These are phyloP conservation scores for Chimonanthus salicifolius DNA, from an alignment of 164 flowering plant genomes.

Conservation along the genomic window DNA sequence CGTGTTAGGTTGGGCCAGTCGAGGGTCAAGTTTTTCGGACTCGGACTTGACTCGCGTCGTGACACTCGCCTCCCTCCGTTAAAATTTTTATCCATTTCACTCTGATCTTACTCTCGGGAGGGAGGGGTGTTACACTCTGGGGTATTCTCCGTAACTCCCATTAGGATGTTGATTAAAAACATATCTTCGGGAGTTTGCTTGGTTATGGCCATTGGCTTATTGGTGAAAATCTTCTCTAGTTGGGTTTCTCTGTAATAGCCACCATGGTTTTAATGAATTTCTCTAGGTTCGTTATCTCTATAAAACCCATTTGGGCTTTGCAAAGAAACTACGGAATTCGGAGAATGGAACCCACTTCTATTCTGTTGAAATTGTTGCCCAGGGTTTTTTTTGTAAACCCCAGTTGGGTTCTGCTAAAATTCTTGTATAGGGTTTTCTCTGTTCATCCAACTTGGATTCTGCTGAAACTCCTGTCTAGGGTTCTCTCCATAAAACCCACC, in stretches of 20 bases:
- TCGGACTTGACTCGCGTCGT: no score
- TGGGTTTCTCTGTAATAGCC: slow-evolving; percentile 6
- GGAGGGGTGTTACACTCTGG: no score
- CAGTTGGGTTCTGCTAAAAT: slow-evolving; percentile 13
- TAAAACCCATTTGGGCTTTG: neutral
- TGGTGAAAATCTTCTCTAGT: slow-evolving; percentile 9
- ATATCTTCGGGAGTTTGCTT: slow-evolving; percentile 7
- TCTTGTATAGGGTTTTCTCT: slow-evolving; percentile 9
- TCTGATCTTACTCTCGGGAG: no score
- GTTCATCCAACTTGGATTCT: slow-evolving; percentile 2
- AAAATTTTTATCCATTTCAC: no score
- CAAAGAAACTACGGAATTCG: neutral
- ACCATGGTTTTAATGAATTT: slow-evolving; percentile 5
- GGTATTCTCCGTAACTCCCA: slow-evolving; percentile 1
- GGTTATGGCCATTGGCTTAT: slow-evolving; percentile 1
- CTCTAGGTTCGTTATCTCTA: neutral
- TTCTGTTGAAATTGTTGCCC: slow-evolving; percentile 4
- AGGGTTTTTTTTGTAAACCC: slow-evolving; percentile 5
- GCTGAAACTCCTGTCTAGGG: slow-evolving; percentile 7
- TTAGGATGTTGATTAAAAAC: slow-evolving; percentile 10
- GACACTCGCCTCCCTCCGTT: no score
- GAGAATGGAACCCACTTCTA: neutral
- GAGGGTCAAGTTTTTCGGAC: no score
- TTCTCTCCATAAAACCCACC: slow-evolving; percentile 5
- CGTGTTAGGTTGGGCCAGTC: no score